phyloP scores from a whole-genome alignment of 495 filamentous ascomycete genomes.

The Tuber melanosporum region DNA sequence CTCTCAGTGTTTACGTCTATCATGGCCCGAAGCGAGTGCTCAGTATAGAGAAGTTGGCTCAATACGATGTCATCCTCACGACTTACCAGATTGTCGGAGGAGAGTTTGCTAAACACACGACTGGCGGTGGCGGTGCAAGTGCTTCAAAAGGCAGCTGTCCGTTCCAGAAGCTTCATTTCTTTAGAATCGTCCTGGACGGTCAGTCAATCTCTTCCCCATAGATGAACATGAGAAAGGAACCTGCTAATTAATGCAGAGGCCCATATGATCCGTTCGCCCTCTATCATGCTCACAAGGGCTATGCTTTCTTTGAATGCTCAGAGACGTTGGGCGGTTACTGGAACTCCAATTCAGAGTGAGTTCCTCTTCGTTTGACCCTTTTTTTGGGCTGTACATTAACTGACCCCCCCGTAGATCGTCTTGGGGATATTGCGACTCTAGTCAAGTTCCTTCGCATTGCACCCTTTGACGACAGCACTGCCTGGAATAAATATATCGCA shows the following conservation, averaged over 20 bases:
- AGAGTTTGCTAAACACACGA: conserved; percentile 59
- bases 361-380: conserved; percentile 63
- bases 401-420: conserved; percentile 52
- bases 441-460: conserved; percentile 79
- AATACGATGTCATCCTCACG: conserved; percentile 79
- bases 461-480: conserved; percentile 73
- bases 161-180: conserved; percentile 74
- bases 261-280: conserved; percentile 82
- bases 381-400: conserved; percentile 3
- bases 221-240: neutral
- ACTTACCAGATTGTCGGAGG: conserved; percentile 83
- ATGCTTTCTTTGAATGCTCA: conserved; percentile 75
- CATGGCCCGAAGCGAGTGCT: conserved; percentile 70
- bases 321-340: conserved; percentile 91
- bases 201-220: neutral
- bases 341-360: conserved; percentile 43
- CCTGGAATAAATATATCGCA: conserved; percentile 71
- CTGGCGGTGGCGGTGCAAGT: conserved; percentile 39
- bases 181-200: conserved; percentile 86
- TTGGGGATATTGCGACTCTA: conserved; percentile 85
- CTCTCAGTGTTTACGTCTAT: conserved; percentile 64
- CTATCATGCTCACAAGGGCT: conserved; percentile 70
- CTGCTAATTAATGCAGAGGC: conserved; percentile 51
- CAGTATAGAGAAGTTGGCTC: conserved; percentile 59
- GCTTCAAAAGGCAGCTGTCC: conserved; percentile 52